phyloP scores from a whole-genome alignment of 2,329 filamentous ascomycete species.

The Torrubiellomyces zombiae region DNA sequence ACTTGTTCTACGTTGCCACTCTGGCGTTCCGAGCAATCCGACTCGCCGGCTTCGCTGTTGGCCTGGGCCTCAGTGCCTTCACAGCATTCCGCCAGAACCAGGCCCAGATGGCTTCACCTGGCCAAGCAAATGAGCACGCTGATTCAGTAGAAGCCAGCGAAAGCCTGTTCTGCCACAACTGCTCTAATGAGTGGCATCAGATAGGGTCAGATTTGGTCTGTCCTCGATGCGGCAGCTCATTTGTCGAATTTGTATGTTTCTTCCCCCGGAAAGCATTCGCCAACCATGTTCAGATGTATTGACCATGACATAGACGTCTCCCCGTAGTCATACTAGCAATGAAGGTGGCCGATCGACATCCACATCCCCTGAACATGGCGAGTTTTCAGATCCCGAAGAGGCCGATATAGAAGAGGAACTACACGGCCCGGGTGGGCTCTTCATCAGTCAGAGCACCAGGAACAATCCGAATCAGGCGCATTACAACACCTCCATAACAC shows the following conservation, averaged over 20 bases:
- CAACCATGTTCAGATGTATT: no score
- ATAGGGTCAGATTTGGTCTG: conserved; percentile 54
- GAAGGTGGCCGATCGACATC: no score
- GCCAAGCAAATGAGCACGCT: conserved; percentile 20
- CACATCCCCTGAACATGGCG: conserved; percentile 16
- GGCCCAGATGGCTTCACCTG: conserved; percentile 21
- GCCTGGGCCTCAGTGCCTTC: conserved; percentile 41
- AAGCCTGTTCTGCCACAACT: conserved; percentile 74
- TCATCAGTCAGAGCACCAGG: conserved; percentile 20
- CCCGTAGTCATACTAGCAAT: no score
- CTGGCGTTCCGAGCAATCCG: conserved; percentile 41
- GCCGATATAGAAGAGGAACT: conserved; percentile 38
- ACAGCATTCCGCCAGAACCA: conserved; percentile 34
- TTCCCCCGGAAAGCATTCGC: no score
- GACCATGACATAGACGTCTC: no score
- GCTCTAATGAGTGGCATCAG: conserved; percentile 64
- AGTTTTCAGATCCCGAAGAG: conserved; percentile 41
- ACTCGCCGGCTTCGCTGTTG: conserved; percentile 36
- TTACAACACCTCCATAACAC: conserved; percentile 17
- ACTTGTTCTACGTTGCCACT: conserved; percentile 23
- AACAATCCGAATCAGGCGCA: conserved; percentile 10
- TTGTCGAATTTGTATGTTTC: conserved; percentile 76
- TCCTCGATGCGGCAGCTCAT: conserved; percentile 60
- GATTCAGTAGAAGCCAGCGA: conserved; percentile 40
- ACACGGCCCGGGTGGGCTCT: conserved; percentile 25